These are phyloP conservation scores for Byssochlamys sp. DNA, from an alignment of 2,329 filamentous ascomycete genomes.

Conservation along the genomic window DNA sequence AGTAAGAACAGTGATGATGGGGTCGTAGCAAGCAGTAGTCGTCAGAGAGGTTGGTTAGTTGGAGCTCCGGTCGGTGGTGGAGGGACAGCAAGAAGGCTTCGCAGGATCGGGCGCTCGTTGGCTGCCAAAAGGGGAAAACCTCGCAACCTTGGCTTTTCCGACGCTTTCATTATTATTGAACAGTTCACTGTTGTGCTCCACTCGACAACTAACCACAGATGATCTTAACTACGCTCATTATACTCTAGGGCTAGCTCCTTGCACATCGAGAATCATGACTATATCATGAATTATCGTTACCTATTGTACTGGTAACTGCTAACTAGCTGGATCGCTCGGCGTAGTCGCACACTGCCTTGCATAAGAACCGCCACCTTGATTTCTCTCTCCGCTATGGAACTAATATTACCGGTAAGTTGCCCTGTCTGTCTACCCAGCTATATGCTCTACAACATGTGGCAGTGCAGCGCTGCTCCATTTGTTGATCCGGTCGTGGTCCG, in stretches of 20 bases:
- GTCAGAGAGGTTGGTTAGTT: not conserved
- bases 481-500: slow-evolving; percentile 55
- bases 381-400: not conserved
- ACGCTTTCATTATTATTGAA: not conserved
- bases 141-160: not conserved
- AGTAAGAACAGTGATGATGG: not conserved
- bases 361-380: not conserved
- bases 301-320: not conserved
- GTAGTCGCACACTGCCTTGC: not conserved
- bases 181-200: not conserved
- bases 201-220: not conserved
- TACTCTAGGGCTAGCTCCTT: not conserved
- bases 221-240: not conserved
- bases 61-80: not conserved
- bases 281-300: not conserved
- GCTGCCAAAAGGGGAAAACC: slow-evolving; percentile 10
- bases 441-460: slow-evolving; percentile 18
- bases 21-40: not conserved
- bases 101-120: not conserved
- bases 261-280: not conserved
- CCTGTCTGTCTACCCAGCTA: slow-evolving; percentile 10
- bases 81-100: not conserved
- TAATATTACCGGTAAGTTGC: not conserved
- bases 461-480: slow-evolving; percentile 54
- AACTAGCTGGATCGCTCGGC: not conserved